These are phyloP conservation scores for Ceratobasidium sp. DNA, from an alignment of 1,284 basidiomycete species.

Conservation along the genomic window DNA sequence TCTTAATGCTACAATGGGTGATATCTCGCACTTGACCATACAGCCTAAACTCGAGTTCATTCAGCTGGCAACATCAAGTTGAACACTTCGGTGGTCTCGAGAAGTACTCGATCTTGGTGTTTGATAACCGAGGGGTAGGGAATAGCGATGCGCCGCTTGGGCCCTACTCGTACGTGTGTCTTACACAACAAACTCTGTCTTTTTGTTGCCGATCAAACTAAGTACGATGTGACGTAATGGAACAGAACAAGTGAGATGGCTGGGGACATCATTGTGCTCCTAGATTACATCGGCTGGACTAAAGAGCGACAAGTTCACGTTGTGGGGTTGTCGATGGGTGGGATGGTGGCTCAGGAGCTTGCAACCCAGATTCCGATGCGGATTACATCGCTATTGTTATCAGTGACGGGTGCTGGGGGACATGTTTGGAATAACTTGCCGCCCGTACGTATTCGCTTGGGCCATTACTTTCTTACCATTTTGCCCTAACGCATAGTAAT, in stretches of 20 bases:
- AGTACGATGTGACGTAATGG: constrained; percentile 6
- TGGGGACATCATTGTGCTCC: constrained; percentile 75
- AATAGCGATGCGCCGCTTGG: constrained; percentile 78
- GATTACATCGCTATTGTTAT: constrained; percentile 74
- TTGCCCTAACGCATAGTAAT: not conserved
- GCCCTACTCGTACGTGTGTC: constrained; percentile 68
- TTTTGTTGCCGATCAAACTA: not conserved
- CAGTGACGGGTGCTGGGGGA: constrained; percentile 79
- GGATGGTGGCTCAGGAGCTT: constrained; percentile 85
- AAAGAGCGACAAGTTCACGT: constrained; percentile 73
- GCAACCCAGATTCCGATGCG: constrained; percentile 75
- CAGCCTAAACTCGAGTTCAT: constrained; percentile 72
- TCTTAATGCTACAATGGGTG: not conserved
- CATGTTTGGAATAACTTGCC: constrained; percentile 69
- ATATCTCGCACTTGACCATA: not conserved
- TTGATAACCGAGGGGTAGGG: constrained; percentile 91
- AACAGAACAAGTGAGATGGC: constrained; percentile 83
- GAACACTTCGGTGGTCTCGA: constrained; percentile 61
- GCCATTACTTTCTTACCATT: constrained; percentile 26
- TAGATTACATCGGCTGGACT: constrained; percentile 83
- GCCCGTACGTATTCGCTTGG: constrained; percentile 62
- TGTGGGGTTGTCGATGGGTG: constrained; percentile 85
- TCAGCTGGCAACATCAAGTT: constrained; percentile 68
- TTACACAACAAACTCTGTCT: constrained; percentile 1
- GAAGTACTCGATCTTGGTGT: constrained; percentile 76